Evolutionary conservation across 164 flowering plant genomes (phyloP).

Genomic region (Kingdonia uniflora): DNA sequence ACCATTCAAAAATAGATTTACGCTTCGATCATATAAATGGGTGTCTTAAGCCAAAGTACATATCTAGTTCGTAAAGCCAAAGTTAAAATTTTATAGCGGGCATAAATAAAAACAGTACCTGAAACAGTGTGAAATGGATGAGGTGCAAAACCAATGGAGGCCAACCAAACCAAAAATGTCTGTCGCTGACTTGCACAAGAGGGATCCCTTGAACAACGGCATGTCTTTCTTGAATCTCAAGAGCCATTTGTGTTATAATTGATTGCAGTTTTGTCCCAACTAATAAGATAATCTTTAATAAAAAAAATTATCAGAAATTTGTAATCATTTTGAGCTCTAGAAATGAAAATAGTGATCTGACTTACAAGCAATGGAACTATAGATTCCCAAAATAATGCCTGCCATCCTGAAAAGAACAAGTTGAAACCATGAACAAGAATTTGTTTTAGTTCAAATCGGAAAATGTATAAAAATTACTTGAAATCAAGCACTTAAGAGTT

Average conservation of each 20-base stretch:
- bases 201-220: slow-evolving; percentile 96
- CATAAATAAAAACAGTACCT: slow-evolving; percentile 28
- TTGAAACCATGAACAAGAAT: slow-evolving; percentile 1
- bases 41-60: too few species aligned
- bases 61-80: too few species aligned
- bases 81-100: too few species aligned
- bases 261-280: slow-evolving; percentile 94
- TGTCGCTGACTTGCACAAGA: slow-evolving; percentile 78
- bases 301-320: not conserved
- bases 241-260: slow-evolving; percentile 79
- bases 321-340: too few species aligned
- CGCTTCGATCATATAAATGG: too few species aligned
- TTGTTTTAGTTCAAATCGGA: not conserved
- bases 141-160: slow-evolving; percentile 61
- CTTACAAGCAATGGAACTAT: slow-evolving; percentile 67
- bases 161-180: slow-evolving; percentile 76
- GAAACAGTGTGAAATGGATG: slow-evolving; percentile 77
- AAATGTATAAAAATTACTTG: too few species aligned
- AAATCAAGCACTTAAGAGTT: too few species aligned
- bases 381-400: slow-evolving; percentile 54
- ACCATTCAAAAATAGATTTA: too few species aligned
- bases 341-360: too few species aligned
- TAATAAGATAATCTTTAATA: slow-evolving; percentile 56
- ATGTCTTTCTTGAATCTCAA: slow-evolving; percentile 82
- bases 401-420: slow-evolving; percentile 54